Evolutionary conservation across 495 filamentous ascomycete genomes (phyloP), one percentile per base, ranked within the genome.

Genomic region (Recurvomyces mirabilis): DNA sequence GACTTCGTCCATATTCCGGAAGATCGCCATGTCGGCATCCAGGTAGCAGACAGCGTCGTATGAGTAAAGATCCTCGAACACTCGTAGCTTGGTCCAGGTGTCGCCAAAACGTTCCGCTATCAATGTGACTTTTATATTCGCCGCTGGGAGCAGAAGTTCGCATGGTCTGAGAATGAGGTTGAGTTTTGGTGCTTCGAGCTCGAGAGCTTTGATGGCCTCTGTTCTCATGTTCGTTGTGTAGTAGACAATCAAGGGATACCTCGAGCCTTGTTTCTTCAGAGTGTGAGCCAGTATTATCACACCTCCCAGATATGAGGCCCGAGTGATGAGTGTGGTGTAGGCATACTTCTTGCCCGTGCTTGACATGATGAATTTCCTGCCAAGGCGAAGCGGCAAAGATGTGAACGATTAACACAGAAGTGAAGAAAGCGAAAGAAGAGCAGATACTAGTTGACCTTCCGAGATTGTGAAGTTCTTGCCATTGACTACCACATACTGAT

Each of bases 61-160:
- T 12, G 56, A 59, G 24, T 52, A 58, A 2, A 71, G 47, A n/a
- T 29, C 26, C 22, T 64, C 63, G 54, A 74, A 76, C 17, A 71
- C 70, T 19, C 64, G 62, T 0, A 75, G 61, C 41, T 77, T 76
- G 1, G 71, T 73, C 70, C 69, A 75, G 14, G 72, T 75, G 44
- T 75, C 70, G 32, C 53, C 52, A 42, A 74, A 75, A 12, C 70
- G 65, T 25, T 63, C 56, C 0, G 67, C 66, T 26, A 70, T 66
- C 5, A 66, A 45, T 4, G 45, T 18, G n/a, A 55, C 47, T 15
- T 34, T 42, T 6, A 37, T 35, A 31, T 60, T 49, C 9, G 33
- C 31, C 32, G 41, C 53, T 1, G 63, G 63, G 0, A 43, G 34
- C 13, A 76, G 52, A 0, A 60, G 55, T 10, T 65, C 49, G 35